phyloP scores from a whole-genome alignment of 2,329 filamentous ascomycete species.

The Calonectria pseudoturangicola region DNA sequence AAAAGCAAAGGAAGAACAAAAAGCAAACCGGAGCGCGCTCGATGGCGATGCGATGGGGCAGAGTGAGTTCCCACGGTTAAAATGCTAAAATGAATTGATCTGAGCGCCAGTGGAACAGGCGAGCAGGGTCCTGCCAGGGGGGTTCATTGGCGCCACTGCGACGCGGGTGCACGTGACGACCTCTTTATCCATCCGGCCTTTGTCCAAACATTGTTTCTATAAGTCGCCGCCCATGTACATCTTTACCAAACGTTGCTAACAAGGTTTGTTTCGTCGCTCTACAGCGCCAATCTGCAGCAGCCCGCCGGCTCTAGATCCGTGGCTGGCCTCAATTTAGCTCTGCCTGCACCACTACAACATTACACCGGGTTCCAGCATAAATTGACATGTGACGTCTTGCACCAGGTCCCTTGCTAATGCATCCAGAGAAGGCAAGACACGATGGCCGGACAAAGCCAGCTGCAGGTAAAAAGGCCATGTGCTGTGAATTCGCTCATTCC shows the following conservation, averaged over 20 bases:
- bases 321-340: constrained; percentile 7
- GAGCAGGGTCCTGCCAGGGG: constrained; percentile 4
- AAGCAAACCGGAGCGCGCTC: constrained; percentile 7
- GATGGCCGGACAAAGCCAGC: neutral
- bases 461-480: neutral
- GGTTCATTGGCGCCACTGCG: constrained; percentile 42
- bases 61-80: constrained; percentile 40
- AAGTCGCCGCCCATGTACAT: neutral
- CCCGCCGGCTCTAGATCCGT: neutral
- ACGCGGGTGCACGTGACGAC: constrained; percentile 57
- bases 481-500: constrained; percentile 20
- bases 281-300: neutral
- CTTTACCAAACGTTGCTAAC: neutral
- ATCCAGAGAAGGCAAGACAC: constrained; percentile 4
- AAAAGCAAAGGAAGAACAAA: constrained; percentile 27
- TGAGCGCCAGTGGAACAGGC: constrained; percentile 32
- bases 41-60: neutral
- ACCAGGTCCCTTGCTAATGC: neutral
- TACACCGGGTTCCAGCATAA: constrained; percentile 26
- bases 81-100: constrained; percentile 41
- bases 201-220: neutral
- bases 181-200: constrained; percentile 5
- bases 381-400: constrained; percentile 20
- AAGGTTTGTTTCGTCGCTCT: constrained; percentile 5
- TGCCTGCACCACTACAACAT: constrained; percentile 12